Evolutionary conservation across 2,329 filamentous ascomycete species (phyloP).

Genomic region (Dryadomyces quercivorus): DNA sequence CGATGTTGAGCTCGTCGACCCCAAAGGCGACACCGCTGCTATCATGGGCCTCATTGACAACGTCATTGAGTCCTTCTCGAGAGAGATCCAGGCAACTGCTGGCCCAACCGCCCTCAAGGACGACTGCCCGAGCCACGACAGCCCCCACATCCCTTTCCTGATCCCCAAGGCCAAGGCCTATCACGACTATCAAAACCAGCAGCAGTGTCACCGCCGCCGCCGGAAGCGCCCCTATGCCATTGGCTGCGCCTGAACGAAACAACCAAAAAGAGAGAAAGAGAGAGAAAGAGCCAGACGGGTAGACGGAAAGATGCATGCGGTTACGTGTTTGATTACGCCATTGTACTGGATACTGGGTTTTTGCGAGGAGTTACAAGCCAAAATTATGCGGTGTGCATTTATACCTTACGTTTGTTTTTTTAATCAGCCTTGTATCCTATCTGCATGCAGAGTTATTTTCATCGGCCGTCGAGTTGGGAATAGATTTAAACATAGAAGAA

Average conservation of each 20-base stretch:
- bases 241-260: slow-evolving; percentile 2
- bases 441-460: too few relatives aligned
- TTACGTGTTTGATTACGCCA: neutral
- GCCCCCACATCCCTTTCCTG: slow-evolving; percentile 10
- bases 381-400: neutral
- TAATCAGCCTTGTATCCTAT: neutral
- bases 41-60: slow-evolving; percentile 13
- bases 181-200: slow-evolving; percentile 4
- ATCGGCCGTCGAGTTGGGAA: neutral
- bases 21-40: slow-evolving; percentile 12
- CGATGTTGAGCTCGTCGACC: slow-evolving; percentile 19
- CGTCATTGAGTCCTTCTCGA: slow-evolving; percentile 15
- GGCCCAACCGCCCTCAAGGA: neutral
- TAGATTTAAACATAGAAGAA: neutral
- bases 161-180: slow-evolving; percentile 13
- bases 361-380: neutral
- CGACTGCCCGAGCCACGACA: neutral
- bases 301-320: neutral
- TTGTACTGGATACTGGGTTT: neutral
- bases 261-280: neutral
- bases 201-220: slow-evolving; percentile 1
- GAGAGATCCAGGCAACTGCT: slow-evolving; percentile 10
- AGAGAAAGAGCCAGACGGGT: too few relatives aligned
- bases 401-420: neutral
- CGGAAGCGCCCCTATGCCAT: slow-evolving; percentile 5